phyloP scores from a whole-genome alignment of 2,329 filamentous ascomycete species.

The Paramyrothecium roridum region DNA sequence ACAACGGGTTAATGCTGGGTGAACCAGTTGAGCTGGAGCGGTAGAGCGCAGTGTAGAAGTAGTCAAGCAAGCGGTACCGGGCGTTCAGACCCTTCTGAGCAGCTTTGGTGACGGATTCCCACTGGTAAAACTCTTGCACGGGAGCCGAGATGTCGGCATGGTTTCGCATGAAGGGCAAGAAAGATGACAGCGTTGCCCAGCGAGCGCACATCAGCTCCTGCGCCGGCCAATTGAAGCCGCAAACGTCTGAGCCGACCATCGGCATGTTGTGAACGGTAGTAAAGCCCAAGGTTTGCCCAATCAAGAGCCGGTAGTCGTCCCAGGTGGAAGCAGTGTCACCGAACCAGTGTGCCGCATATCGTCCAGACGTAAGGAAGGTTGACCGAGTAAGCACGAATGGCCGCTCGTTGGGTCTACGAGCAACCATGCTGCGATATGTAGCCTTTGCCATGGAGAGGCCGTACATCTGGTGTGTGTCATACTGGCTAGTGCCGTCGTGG shows the following conservation, averaged over 20 bases:
- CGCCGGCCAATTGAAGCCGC: conserved; percentile 64
- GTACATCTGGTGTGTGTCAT: conserved; percentile 72
- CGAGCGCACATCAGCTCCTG: conserved; percentile 61
- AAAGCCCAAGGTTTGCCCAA: conserved; percentile 9
- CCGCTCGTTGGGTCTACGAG: conserved; percentile 57
- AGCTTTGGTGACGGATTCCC: conserved; percentile 56
- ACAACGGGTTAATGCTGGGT: conserved; percentile 65
- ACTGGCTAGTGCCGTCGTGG: conserved; percentile 63
- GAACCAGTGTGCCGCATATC: conserved; percentile 39
- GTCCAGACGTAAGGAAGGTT: conserved; percentile 45
- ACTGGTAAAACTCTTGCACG: conserved; percentile 64
- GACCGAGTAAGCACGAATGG: conserved; percentile 72
- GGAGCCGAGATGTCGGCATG: conserved; percentile 46
- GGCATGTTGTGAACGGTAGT: conserved; percentile 62
- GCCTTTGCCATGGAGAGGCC: conserved; percentile 69
- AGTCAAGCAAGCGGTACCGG: conserved; percentile 68
- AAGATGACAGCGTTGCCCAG: conserved; percentile 63
- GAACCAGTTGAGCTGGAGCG: conserved; percentile 53
- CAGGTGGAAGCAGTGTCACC: conserved; percentile 55
- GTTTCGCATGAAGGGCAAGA: conserved; percentile 66
- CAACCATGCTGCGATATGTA: conserved; percentile 61
- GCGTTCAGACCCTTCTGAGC: conserved; percentile 65
- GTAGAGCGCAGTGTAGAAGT: conserved; percentile 68
- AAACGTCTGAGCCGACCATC: conserved; percentile 68
- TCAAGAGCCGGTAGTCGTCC: conserved; percentile 45